phyloP scores from a whole-genome alignment of 1,284 basidiomycete genomes.

The Trametes pubescens region DNA sequence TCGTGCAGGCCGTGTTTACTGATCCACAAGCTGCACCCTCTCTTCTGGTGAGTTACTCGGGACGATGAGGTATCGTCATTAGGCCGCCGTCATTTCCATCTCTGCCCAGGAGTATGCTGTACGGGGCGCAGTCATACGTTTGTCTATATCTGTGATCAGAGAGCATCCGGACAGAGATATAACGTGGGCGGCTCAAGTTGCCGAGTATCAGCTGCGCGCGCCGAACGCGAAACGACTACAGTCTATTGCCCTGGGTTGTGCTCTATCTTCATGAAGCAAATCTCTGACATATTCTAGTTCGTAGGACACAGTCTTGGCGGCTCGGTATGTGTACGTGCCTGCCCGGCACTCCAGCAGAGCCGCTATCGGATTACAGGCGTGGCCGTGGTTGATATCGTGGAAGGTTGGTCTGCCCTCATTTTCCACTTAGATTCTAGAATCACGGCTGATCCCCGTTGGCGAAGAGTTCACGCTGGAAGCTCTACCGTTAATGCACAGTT shows the following conservation, averaged over 20 bases:
- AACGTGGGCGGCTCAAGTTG: no score
- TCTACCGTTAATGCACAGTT: slow-evolving; percentile 88
- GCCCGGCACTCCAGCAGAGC: slow-evolving; percentile 68
- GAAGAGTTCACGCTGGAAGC: slow-evolving; percentile 94
- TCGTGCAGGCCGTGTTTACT: slow-evolving; percentile 76
- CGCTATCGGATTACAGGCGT: slow-evolving; percentile 85
- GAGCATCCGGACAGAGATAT: no score
- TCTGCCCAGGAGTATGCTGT: no score
- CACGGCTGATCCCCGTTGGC: background rate
- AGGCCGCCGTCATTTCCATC: no score
- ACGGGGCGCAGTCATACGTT: no score
- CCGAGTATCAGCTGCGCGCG: no score
- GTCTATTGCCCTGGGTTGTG: background rate
- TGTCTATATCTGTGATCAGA: no score
- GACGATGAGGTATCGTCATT: no score
- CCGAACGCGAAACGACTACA: no score
- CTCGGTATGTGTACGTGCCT: slow-evolving; percentile 81
- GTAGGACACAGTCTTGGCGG: slow-evolving; percentile 94
- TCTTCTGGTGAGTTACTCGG: slow-evolving; percentile 67
- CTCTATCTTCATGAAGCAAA: background rate
- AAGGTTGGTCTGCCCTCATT: slow-evolving; percentile 62
- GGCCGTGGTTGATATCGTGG: slow-evolving; percentile 94
- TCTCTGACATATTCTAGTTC: slow-evolving; percentile 56
- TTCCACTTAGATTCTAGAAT: background rate
- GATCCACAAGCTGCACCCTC: slow-evolving; percentile 69